phyloP scores from a whole-genome alignment of 768 basidiomycete genomes.

The Termitomyces sp. region DNA sequence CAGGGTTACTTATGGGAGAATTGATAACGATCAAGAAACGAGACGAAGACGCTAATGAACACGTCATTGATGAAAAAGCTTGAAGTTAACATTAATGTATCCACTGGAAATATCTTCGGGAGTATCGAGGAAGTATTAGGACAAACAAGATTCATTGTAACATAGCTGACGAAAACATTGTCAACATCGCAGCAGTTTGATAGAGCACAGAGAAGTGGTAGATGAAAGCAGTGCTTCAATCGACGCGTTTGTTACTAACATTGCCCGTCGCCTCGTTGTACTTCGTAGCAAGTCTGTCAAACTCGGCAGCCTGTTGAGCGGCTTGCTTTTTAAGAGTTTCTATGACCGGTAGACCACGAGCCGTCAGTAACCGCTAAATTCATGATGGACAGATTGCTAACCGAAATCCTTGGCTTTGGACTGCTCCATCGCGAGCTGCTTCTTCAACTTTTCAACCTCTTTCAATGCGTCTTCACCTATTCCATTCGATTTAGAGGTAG shows the following conservation, averaged over 20 bases:
- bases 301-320: slow-evolving; percentile 69
- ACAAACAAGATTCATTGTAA: neutral
- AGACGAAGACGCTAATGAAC: neutral
- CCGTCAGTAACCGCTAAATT: neutral
- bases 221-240: slow-evolving; percentile 27
- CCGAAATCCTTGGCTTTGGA: slow-evolving; percentile 63
- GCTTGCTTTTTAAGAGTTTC: slow-evolving; percentile 83
- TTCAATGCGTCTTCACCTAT: slow-evolving; percentile 37
- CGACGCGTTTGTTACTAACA: slow-evolving; percentile 54
- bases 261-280: slow-evolving; percentile 66
- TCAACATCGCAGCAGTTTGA: neutral
- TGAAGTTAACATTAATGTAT: neutral
- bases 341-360: slow-evolving; percentile 18
- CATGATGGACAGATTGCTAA: slow-evolving; percentile 16
- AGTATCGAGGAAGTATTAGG: neutral
- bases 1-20: slow-evolving; percentile 8
- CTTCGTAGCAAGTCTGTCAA: slow-evolving; percentile 75
- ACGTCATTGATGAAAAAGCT: neutral
- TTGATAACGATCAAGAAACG: neutral
- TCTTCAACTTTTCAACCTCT: slow-evolving; percentile 64
- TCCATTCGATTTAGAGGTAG: slow-evolving; percentile 4
- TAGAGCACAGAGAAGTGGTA: neutral
- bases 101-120: neutral
- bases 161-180: neutral
- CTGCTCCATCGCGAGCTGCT: slow-evolving; percentile 52